These are phyloP conservation scores for maize (Zea mays) DNA, from an alignment of 176 grass and related monocot species.

Conservation along the genomic window DNA sequence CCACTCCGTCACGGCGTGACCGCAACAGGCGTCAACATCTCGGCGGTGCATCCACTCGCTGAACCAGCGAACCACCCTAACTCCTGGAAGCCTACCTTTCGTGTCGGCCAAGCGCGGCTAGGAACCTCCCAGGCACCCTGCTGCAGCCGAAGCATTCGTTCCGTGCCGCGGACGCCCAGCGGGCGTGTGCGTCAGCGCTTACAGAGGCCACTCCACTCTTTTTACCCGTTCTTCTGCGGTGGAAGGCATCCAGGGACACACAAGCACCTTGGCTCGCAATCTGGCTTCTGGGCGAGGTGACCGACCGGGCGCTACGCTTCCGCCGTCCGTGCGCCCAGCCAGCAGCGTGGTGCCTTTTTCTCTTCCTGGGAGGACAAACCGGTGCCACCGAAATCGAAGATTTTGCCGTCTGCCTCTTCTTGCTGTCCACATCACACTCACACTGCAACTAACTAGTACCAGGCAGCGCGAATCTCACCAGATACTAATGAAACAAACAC, in stretches of 20 bases:
- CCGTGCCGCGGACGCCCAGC: neutral
- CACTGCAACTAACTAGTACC: neutral
- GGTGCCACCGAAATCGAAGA: neutral
- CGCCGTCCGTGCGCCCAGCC: neutral
- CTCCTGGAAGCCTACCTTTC: neutral
- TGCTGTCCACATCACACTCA: neutral
- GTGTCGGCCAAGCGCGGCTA: constrained; percentile 31
- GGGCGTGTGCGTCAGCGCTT: constrained; percentile 12
- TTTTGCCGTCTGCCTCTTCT: neutral
- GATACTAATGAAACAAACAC: neutral
- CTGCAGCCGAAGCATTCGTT: neutral
- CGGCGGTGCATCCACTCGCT: no score
- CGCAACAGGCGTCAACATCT: no score
- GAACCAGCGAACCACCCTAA: no score
- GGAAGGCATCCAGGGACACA: constrained; percentile 12
- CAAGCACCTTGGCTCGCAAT: neutral
- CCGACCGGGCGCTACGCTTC: neutral
- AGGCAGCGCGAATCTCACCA: neutral
- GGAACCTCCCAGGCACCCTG: neutral
- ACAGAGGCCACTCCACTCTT: neutral
- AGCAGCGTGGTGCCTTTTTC: neutral
- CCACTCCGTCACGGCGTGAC: no score
- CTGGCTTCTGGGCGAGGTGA: no score
- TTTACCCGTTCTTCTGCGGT: neutral
- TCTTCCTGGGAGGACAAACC: neutral